Evolutionary conservation across 2,329 filamentous ascomycete genomes (phyloP), one percentile per base, ranked within the genome.

Genomic region (Orbilia quercus): DNA sequence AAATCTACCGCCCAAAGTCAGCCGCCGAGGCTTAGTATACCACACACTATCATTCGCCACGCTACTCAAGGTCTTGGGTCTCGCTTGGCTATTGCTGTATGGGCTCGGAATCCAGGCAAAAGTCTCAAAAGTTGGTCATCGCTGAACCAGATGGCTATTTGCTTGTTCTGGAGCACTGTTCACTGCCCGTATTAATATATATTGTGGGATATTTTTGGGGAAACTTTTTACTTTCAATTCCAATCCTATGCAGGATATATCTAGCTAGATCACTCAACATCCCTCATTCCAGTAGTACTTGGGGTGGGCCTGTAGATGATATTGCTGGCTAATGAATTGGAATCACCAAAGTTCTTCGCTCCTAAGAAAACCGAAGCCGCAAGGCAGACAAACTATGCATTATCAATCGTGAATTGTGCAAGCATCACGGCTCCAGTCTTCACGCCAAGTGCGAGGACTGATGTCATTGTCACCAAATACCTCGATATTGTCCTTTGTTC

Each of bases 21-120:
- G 47, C 48, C 54, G 69, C 69, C 69, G 60, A 66, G 69, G 23
- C 53, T 60, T 47, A 48, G 55, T 54, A 38, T 11, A 16, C 34
- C 53, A 23, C 51, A 44, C 22, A 12, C 38, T 4, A n/a, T 51
- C 38, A 18, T 50, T 57, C 57, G 57, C 58, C 66, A 42, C 57
- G 66, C 22, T 53, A 22, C 40, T 47, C 59, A 65, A 65, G 67
- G 5, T 38, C 59, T 72, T 59, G 48, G 59, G 18, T 31, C 28
- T 18, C 36, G 31, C 67, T 65, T 65, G 59, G 67, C 67, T 54
- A 59, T 59, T 45, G 40, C 57, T 40, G 45, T 25, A 42, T 54
- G 54, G 55, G 65, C 55, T 67, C 63, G 60, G 22, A 34, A 14
- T 53, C 48, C 25, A 11, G 55, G 40, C 45, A 42, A 16, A 40